Evolutionary conservation across 1,139 yeast species (phyloP).

Genomic region (Geotrichum macrosporum): DNA sequence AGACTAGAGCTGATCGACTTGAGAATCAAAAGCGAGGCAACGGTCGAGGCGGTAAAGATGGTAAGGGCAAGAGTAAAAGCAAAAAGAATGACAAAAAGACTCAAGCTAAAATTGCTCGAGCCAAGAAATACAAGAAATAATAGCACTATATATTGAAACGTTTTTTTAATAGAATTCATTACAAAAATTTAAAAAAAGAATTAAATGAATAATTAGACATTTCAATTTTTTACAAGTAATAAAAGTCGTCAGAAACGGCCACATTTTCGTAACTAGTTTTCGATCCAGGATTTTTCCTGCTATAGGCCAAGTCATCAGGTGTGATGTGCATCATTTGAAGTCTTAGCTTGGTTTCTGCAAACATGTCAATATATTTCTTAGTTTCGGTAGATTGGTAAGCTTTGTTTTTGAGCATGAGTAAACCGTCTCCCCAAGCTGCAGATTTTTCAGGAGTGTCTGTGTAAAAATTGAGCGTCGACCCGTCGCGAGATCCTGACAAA

Average conservation of each 20-base stretch:
- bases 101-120: constrained; percentile 23
- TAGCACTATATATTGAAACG: too few relatives aligned
- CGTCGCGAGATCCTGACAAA: constrained; percentile 29
- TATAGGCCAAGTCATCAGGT: constrained; percentile 36
- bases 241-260: constrained; percentile 31
- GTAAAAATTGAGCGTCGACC: constrained; percentile 49
- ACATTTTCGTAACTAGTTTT: constrained; percentile 20
- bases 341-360: constrained; percentile 57
- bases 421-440: constrained; percentile 76
- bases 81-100: constrained; percentile 21
- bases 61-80: constrained; percentile 64
- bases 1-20: constrained; percentile 33
- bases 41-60: constrained; percentile 34
- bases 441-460: constrained; percentile 69
- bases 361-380: constrained; percentile 51
- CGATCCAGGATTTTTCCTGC: constrained; percentile 23
- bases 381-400: constrained; percentile 53
- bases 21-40: constrained; percentile 25
- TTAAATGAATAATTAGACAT: not conserved
- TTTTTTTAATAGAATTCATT: constrained; percentile 5
- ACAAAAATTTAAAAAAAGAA: not conserved
- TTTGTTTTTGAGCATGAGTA: constrained; percentile 52
- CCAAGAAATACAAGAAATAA: constrained; percentile 50
- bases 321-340: constrained; percentile 61
- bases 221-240: constrained; percentile 24